Evolutionary conservation across 1,284 basidiomycete genomes (phyloP).

Genomic region (Neolentinus lepideus): DNA sequence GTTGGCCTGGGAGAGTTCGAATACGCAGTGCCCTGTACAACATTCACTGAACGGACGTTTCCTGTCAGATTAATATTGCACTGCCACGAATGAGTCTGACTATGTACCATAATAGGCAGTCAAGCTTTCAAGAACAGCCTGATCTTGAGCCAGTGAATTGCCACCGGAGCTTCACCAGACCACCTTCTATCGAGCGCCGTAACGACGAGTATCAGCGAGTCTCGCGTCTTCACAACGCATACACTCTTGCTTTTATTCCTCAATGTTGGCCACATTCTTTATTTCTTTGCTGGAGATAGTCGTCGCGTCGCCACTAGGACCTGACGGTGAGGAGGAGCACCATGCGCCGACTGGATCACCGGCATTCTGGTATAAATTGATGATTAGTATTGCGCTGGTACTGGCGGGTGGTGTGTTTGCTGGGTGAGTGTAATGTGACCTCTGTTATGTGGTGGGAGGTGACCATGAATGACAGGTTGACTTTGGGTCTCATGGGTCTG

Average conservation of each 20-base stretch:
- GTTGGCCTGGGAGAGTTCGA: not conserved
- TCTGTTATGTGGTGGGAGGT: not conserved
- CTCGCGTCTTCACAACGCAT: too few relatives aligned
- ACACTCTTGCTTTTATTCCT: not conserved
- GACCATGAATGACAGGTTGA: slow-evolving; percentile 42
- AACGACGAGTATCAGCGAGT: too few relatives aligned
- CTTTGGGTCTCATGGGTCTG: slow-evolving; percentile 91
- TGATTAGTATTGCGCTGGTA: slow-evolving; percentile 61
- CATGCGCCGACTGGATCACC: slow-evolving; percentile 29
- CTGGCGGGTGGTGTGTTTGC: slow-evolving; percentile 81
- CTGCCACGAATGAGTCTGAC: not conserved
- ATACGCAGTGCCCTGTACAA: not conserved
- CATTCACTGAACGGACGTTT: not conserved
- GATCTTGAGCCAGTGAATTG: too few relatives aligned
- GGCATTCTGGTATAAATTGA: slow-evolving; percentile 65
- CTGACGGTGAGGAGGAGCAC: slow-evolving; percentile 10
- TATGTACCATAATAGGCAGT: too few relatives aligned
- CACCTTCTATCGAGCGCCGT: too few relatives aligned
- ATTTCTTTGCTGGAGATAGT: not conserved
- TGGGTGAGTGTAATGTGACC: slow-evolving; percentile 44
- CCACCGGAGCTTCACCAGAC: too few relatives aligned
- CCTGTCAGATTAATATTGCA: not conserved
- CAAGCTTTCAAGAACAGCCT: too few relatives aligned
- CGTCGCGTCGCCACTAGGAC: not conserved
- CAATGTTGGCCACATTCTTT: not conserved